These are phyloP conservation scores for Phymatotrichopsis omnivora DNA, from an alignment of 2,329 filamentous ascomycete genomes.

Conservation along the genomic window DNA sequence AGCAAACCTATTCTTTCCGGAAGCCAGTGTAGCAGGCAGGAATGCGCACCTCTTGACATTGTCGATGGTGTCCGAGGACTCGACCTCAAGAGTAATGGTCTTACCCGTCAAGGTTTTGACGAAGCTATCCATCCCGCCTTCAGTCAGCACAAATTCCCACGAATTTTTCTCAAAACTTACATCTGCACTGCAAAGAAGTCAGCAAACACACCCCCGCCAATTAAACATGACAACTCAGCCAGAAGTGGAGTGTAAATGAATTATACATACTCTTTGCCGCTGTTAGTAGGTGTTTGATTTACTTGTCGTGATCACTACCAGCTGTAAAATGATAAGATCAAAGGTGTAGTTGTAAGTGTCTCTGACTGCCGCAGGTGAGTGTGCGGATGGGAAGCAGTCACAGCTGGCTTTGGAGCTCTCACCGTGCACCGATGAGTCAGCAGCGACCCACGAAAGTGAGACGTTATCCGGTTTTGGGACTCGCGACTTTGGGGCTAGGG, in stretches of 20 bases:
- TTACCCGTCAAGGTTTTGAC: constrained; percentile 99
- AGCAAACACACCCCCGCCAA: constrained; percentile 38
- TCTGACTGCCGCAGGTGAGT: constrained; percentile 6
- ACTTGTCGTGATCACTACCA: constrained; percentile 28
- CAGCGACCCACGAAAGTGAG: constrained; percentile 7
- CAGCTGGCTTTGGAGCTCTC: constrained; percentile 16
- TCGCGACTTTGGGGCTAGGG: too few species aligned
- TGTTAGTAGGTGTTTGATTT: constrained; percentile 28
- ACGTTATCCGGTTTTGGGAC: too few species aligned
- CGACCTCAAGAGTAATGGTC: constrained; percentile 99
- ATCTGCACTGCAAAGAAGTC: constrained; percentile 68
- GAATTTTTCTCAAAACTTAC: constrained; percentile 45
- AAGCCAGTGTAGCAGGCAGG: too few species aligned
- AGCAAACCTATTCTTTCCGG: too few species aligned
- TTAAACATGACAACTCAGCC: too few species aligned
- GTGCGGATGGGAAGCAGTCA: constrained; percentile 23
- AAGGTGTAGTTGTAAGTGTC: constrained; percentile 16
- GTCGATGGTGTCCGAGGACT: constrained; percentile 98
- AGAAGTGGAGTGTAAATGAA: constrained; percentile 1
- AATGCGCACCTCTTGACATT: constrained; percentile 99
- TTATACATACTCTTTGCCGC: constrained; percentile 30
- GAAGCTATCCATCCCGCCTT: constrained; percentile 55
- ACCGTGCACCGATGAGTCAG: not conserved
- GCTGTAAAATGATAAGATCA: constrained; percentile 11
- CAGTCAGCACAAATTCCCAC: constrained; percentile 26